A percentile compares a stretch with the other conserved stretches of the same genome.
phyloP scores from a whole-genome alignment of 768 basidiomycete species.

The Amanita phalloides region DNA sequence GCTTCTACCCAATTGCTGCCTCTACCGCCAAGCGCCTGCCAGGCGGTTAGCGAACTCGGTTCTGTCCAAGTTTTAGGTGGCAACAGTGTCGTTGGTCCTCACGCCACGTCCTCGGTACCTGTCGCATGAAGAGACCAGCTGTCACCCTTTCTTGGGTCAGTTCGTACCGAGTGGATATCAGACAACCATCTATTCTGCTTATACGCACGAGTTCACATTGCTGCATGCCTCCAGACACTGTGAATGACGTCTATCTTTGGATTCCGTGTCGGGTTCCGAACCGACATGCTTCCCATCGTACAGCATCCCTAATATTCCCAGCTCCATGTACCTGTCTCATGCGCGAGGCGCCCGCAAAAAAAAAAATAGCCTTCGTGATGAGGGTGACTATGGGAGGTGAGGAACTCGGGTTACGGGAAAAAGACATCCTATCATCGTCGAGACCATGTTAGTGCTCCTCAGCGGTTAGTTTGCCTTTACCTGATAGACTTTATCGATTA shows the following conservation, averaged over 20 bases:
- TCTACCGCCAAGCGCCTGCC: not conserved
- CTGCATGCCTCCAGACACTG: not conserved
- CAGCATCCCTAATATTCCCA: not conserved
- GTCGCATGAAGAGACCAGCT: not conserved
- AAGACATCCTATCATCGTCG: not conserved
- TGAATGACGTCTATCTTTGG: not conserved
- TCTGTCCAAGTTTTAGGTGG: not conserved
- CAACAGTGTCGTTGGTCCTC: constrained; percentile 4
- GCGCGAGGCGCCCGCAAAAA: not conserved
- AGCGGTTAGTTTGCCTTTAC: not conserved
- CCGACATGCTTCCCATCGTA: not conserved
- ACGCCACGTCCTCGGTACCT: constrained; percentile 1
- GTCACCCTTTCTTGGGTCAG: not conserved
- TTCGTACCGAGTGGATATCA: not conserved
- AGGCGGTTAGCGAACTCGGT: not conserved
- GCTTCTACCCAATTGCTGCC: constrained; percentile 12
- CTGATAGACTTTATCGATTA: not conserved
- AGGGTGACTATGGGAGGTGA: not conserved
- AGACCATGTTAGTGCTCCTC: not conserved
- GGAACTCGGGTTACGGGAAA: not conserved
- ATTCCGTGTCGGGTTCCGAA: not conserved
- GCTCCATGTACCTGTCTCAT: not conserved
- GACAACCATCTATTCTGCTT: not conserved
- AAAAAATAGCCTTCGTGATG: not conserved
- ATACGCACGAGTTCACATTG: not conserved